A percentile compares a stretch with the other conserved stretches of the same genome.
phyloP scores from a whole-genome alignment of 2,329 filamentous ascomycete species.

The Penicillium sp. region DNA sequence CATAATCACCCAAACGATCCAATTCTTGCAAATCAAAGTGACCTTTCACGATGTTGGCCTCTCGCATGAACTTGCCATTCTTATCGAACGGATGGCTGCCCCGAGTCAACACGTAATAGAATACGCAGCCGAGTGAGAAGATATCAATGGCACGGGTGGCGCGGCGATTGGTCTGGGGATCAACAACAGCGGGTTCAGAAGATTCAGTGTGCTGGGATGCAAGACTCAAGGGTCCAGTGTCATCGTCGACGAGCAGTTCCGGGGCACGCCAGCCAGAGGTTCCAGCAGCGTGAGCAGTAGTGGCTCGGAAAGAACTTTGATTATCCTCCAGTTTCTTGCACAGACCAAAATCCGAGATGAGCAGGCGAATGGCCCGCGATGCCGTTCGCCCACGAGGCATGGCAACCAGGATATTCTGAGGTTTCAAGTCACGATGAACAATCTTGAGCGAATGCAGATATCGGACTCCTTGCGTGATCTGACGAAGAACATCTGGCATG shows the following conservation, averaged over 20 bases:
- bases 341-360: conserved; percentile 96
- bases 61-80: conserved; percentile 90
- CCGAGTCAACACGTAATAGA: conserved; percentile 96
- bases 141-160: conserved; percentile 97
- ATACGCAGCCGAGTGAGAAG: conserved; percentile 95
- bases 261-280: conserved; percentile 97
- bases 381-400: conserved; percentile 53
- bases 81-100: conserved; percentile 92
- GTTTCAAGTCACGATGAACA: conserved; percentile 95
- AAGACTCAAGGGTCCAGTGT: conserved; percentile 49
- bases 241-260: conserved; percentile 82
- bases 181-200: conserved; percentile 53
- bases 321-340: conserved; percentile 96
- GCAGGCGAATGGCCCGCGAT: conserved; percentile 71
- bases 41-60: conserved; percentile 95
- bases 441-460: conserved; percentile 91
- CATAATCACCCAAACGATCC: conserved; percentile 76
- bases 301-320: conserved; percentile 91
- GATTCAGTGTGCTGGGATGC: conserved; percentile 44
- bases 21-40: conserved; percentile 71
- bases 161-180: conserved; percentile 65
- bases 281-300: conserved; percentile 87
- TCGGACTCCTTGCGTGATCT: conserved; percentile 84
- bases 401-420: conserved; percentile 90
- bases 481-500: conserved; percentile 75